Percentiles rank a stretch among this genome's conserved stretches.
Conservation (phyloP, 306 rosid genomes). For the Pyrus communis region DNA sequence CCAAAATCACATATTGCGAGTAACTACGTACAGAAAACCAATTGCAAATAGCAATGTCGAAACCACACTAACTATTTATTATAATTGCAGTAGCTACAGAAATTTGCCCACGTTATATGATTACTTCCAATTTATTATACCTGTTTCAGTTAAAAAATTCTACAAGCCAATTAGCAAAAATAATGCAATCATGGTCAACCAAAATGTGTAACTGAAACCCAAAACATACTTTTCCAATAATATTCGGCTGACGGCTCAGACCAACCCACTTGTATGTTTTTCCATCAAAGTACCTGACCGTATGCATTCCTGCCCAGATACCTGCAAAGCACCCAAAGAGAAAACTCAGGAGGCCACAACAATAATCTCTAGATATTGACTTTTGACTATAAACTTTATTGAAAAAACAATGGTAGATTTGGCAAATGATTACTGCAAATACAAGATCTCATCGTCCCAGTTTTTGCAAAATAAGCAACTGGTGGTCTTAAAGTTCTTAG, state of each 20-base stretch:
- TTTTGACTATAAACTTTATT: neutral
- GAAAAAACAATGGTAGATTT: neutral
- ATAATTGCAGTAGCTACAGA: neutral
- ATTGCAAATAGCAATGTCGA: neutral
- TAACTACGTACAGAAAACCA: neutral
- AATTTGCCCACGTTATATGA: neutral
- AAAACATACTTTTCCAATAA: slow-evolving; percentile 72
- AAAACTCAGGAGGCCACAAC: slow-evolving; percentile 6
- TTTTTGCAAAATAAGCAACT: neutral
- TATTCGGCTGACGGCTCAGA: slow-evolving; percentile 96
- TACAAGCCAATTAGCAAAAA: neutral
- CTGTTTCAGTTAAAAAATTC: neutral
- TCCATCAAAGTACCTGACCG: slow-evolving; percentile 94
- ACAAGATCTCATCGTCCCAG: neutral
- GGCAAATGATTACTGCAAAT: neutral
- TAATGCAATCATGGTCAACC: neutral
- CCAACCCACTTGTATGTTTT: slow-evolving; percentile 99
- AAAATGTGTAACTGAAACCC: slow-evolving; percentile 1
- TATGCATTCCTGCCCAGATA: slow-evolving; percentile 99
- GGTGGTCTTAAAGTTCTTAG: neutral
- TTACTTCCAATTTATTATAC: neutral
- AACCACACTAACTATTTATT: neutral
- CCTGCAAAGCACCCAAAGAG: slow-evolving; percentile 44
- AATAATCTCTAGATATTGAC: neutral
- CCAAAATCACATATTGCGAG: neutral